A percentile compares a stretch with the other conserved stretches of the same genome.
Conservation (phyloP, 805 yeast species). For the Schwanniomyces vanrijiae region DNA sequence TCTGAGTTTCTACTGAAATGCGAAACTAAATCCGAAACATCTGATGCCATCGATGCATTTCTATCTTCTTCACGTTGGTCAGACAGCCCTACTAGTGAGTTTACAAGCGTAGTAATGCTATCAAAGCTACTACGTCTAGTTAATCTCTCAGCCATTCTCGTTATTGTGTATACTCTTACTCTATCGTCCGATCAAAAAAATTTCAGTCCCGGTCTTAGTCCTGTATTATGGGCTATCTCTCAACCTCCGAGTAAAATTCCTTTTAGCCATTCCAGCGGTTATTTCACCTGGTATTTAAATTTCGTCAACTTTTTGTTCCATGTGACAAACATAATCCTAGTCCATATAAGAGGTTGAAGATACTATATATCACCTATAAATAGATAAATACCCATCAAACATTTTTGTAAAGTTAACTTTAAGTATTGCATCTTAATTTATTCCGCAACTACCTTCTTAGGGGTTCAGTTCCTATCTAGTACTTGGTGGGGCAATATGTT, state of each 20-base stretch:
- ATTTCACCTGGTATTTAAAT: too few species aligned
- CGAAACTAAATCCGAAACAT: slow-evolving; percentile 10
- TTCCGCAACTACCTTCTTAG: background rate
- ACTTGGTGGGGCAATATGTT: background rate
- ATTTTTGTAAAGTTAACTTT: background rate
- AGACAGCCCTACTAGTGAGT: background rate
- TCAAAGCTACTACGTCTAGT: background rate
- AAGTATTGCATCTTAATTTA: background rate
- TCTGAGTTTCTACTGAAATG: slow-evolving; percentile 14
- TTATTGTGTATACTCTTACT: background rate
- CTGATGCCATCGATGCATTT: background rate
- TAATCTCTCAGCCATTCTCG: background rate
- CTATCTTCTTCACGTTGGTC: background rate
- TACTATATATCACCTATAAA: background rate
- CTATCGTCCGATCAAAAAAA: background rate
- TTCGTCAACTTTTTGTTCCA: too few species aligned
- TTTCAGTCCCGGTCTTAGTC: background rate
- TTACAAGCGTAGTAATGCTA: background rate
- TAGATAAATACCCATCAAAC: background rate
- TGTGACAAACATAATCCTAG: too few species aligned
- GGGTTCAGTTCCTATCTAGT: background rate
- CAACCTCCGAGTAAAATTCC: background rate
- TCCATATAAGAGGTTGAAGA: background rate
- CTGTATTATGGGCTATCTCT: background rate
- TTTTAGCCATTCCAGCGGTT: background rate